Base-by-base conservation (phyloP, 1,139 yeast genomes). In the Spathaspora sp. region DNA sequence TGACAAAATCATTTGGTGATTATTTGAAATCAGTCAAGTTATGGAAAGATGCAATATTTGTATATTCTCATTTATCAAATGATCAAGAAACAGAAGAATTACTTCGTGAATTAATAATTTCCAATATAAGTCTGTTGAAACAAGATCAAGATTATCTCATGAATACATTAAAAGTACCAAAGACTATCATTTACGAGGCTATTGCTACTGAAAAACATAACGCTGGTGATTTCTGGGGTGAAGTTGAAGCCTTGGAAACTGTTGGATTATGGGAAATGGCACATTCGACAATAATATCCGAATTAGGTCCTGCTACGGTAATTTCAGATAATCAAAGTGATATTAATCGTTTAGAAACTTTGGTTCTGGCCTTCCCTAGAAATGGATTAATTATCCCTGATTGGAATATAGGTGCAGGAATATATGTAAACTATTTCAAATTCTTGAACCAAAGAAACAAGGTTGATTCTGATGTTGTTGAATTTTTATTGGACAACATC, bases 291-390 rank as follows among this genome's bases (percentile, higher is more conserved):
- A 68, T 88, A 4, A 58, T 81, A 2, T 58, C 67, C 3, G 63
- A 72, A 13, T 84, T 90, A 36, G 97, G 93, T 0, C 97, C 98
- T 9, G 57, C 64, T 40, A 74, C 82, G 24, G 76, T 84, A 26
- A 76, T 87, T 25, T 68, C 76, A 11, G 68, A 75, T 47, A 66
- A 72, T 7, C 60, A 65, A 4, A 56, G 63, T 4, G 58, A 77
- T 7, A 62, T 59, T 3, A 57, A 63, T 23, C 55, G 56, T 13
- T 65, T 89, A 11, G 56, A 64, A 11, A 60, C 58, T 0, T 56
- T 88, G 5, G 60, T 85, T 37, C 46, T 61, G 1, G 53, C 65
- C 53, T 78, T 86, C 60, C 83, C 85, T 4, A 65, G 68, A 43
- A 56, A 68, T 13, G 73, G 75, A 2, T 53, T 56, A 13, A 62